phyloP scores from a whole-genome alignment of 2,329 filamentous ascomycete genomes.

The Dactylellina leptospora region DNA sequence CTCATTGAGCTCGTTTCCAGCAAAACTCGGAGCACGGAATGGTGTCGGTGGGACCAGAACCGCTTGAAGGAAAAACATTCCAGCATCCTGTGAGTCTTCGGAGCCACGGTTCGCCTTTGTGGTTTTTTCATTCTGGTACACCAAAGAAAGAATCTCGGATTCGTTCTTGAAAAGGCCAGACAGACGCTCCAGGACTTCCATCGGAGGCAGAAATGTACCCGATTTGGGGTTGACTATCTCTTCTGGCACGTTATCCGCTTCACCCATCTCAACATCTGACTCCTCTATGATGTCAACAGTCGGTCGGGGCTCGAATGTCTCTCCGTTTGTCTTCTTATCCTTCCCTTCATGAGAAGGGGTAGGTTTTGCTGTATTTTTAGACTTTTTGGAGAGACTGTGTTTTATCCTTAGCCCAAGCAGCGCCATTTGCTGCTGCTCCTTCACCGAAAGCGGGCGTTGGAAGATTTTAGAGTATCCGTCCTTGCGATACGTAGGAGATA shows the following conservation, averaged over 20 bases:
- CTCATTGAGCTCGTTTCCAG: conserved; percentile 82
- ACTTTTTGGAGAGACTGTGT: conserved; percentile 40
- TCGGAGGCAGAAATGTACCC: conserved; percentile 70
- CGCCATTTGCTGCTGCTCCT: conserved; percentile 80
- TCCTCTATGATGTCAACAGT: conserved; percentile 60
- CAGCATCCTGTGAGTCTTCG: conserved; percentile 12
- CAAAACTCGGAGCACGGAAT: conserved; percentile 84
- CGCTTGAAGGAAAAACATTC: conserved; percentile 89
- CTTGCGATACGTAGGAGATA: conserved; percentile 85
- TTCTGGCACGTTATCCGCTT: conserved; percentile 67
- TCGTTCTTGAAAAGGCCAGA: conserved; percentile 85
- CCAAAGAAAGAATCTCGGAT: conserved; percentile 79
- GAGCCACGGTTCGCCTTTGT: conserved; percentile 64
- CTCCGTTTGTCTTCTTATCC: conserved; percentile 70
- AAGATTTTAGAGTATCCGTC: conserved; percentile 95
- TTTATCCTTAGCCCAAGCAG: conserved; percentile 63
- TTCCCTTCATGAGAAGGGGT: conserved; percentile 5
- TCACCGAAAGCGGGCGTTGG: conserved; percentile 77
- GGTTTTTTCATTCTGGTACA: conserved; percentile 74
- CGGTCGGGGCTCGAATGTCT: conserved; percentile 68
- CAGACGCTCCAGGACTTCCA: conserved; percentile 82
- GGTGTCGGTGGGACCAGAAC: conserved; percentile 91
- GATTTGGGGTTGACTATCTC: conserved; percentile 56
- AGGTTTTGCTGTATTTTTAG: conserved; percentile 20
- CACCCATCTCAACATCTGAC: conserved; percentile 63